phyloP scores from a whole-genome alignment of 2,329 filamentous ascomycete genomes.

The Biscogniauxia mediterranea region DNA sequence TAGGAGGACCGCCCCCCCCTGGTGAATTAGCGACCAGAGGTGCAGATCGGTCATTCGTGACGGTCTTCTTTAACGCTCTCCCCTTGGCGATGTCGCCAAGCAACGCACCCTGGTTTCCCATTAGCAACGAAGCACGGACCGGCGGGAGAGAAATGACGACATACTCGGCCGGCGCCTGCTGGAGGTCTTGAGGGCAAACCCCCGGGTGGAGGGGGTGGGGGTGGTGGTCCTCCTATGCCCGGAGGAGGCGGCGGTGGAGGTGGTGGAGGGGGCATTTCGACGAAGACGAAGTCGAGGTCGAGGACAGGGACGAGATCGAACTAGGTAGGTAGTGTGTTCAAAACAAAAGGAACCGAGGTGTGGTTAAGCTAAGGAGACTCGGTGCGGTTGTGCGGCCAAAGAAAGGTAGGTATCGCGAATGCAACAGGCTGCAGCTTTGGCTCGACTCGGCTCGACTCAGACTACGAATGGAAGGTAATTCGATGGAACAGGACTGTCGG shows the following conservation, averaged over 20 bases:
- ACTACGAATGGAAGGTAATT: not conserved
- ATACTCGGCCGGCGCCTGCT: constrained; percentile 58
- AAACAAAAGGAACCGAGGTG: not conserved
- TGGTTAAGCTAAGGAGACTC: not conserved
- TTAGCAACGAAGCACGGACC: constrained; percentile 15
- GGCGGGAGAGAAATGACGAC: constrained; percentile 29
- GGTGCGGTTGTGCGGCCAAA: not conserved
- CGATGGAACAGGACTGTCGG: not conserved
- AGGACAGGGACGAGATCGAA: too few species aligned
- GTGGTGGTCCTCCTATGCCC: constrained; percentile 58
- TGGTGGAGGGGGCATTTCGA: constrained; percentile 54
- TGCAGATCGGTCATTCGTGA: constrained; percentile 89
- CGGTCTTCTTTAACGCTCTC: constrained; percentile 73
- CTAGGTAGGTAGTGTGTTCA: too few species aligned
- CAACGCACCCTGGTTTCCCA: constrained; percentile 67
- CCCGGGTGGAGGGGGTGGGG: constrained; percentile 64
- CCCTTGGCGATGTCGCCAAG: constrained; percentile 87
- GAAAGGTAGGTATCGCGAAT: not conserved
- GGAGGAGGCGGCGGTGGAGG: constrained; percentile 67
- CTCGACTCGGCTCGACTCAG: not conserved
- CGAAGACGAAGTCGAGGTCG: not conserved
- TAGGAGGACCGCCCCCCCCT: constrained; percentile 56
- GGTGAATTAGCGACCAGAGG: constrained; percentile 62
- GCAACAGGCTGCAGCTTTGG: not conserved
- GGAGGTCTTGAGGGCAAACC: constrained; percentile 58